Base-by-base conservation (phyloP, 2,329 filamentous ascomycete species). In the Arthrobotrys sphaeroides region DNA sequence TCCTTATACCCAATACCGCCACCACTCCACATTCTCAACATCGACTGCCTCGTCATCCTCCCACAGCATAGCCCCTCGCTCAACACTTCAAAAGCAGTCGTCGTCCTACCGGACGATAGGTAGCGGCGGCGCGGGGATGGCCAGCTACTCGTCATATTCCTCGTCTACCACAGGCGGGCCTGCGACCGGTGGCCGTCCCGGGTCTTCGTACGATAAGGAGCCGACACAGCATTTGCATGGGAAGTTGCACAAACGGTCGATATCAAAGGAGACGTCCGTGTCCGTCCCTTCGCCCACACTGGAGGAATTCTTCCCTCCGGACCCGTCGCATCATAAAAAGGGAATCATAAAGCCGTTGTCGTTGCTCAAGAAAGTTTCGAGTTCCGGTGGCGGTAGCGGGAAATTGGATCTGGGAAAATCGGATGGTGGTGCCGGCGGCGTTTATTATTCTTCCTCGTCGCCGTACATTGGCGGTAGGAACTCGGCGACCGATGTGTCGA, bases 241-340 rank as follows among this genome's bases (percentile, higher is more conserved):
- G 1, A 77, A 77, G 51, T 42, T 77, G n/a, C 73, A 77, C 67
- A 77, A 77, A 40, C 65, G 73, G 42, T 77, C 73, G 49, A 68
- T 64, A 53, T 77, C 73, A n/a, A 72, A 70, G 26, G 66, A 77
- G 33, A 77, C 73, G 5, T 61, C 73, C 5, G 59, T 66, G 9
- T 77, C 73, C 5, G 65, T 65, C 5, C 64, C 67, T 4, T 66
- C 73, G 3, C 65, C 73, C 5, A 72, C 73, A 12, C 38, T 36
- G 10, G 53, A 60, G 31, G 65, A 70, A 45, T 70, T 77, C 49
- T 76, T 76, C 51, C 67, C 73, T 24, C 16, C 61, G 13, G 73
- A 77, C 31, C 28, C 65, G 2, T 51, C 73, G 9, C 65, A 77
- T 61, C 73, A 77, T 59, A 77, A 77, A 26, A 77, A 77, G 38